phyloP scores from a whole-genome alignment of 2,329 filamentous ascomycete genomes.

The Blastomyces gilchristii region DNA sequence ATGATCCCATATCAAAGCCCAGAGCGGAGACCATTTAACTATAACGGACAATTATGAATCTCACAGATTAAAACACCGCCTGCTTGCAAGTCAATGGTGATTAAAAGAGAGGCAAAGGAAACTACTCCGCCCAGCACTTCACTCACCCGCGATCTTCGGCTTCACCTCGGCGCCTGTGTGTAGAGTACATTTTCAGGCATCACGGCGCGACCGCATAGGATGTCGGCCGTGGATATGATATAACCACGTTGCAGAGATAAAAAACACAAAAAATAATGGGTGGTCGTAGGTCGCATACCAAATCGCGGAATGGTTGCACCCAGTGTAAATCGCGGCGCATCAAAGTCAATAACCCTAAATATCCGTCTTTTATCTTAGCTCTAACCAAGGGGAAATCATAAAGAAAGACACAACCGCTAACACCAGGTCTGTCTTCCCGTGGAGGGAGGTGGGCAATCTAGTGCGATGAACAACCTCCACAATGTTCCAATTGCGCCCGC shows the following conservation, averaged over 20 bases:
- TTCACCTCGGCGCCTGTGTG: not conserved
- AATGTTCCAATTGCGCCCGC: conserved; percentile 22
- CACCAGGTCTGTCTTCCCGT: not conserved
- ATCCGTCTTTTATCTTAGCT: not conserved
- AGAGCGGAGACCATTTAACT: not conserved
- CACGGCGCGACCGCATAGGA: not conserved
- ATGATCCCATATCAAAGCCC: not conserved
- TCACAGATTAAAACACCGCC: not conserved
- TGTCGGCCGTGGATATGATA: not conserved
- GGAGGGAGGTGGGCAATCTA: conserved; percentile 18
- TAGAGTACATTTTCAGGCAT: not conserved
- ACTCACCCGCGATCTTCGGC: not conserved
- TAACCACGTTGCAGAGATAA: not conserved
- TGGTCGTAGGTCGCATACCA: conserved; percentile 55
- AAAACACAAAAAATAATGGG: conserved; percentile 8
- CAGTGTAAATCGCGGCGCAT: conserved; percentile 97
- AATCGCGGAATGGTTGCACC: conserved; percentile 95
- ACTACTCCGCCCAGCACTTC: not conserved
- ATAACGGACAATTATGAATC: not conserved
- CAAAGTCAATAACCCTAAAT: conserved; percentile 23
- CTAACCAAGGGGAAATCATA: not conserved
- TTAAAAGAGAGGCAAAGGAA: not conserved
- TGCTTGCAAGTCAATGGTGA: not conserved
- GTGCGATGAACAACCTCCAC: conserved; percentile 22
- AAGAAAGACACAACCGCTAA: not conserved